Percentiles rank a stretch among this genome's conserved stretches.
These are phyloP conservation scores for Thelonectria olida DNA, from an alignment of 2,329 filamentous ascomycete genomes.

Conservation along the genomic window DNA sequence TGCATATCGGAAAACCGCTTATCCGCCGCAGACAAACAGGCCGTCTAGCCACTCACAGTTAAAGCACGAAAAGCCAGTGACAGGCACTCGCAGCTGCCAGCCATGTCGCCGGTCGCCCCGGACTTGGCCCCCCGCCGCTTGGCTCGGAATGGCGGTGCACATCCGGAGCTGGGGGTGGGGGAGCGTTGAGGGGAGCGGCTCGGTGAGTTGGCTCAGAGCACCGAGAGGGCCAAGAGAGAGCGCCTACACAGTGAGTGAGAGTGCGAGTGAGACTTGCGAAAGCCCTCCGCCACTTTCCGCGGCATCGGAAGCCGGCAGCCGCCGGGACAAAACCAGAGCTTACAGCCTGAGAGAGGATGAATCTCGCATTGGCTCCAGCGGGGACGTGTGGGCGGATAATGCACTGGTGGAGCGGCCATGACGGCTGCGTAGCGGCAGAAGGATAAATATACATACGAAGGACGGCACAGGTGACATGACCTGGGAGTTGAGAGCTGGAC, in stretches of 20 bases:
- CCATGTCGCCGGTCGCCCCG: slow-evolving; percentile 23
- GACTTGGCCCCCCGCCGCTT: slow-evolving; percentile 38
- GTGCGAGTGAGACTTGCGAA: not conserved
- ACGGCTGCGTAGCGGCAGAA: not conserved
- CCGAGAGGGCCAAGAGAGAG: not conserved
- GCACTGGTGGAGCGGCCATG: not conserved
- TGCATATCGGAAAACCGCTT: slow-evolving; percentile 38
- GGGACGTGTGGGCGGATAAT: not conserved
- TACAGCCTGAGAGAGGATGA: not conserved
- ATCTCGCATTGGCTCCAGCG: not conserved
- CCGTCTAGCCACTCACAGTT: slow-evolving; percentile 13
- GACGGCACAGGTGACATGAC: too few relatives aligned
- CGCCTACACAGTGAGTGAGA: not conserved
- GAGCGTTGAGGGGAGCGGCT: not conserved
- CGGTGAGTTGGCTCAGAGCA: too few relatives aligned
- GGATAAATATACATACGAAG: slow-evolving; percentile 11
- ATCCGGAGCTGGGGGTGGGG: slow-evolving; percentile 24
- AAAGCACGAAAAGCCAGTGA: not conserved
- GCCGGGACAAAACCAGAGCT: not conserved
- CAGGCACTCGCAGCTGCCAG: not conserved
- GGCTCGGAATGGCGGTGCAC: slow-evolving; percentile 4
- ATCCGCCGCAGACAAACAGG: slow-evolving; percentile 30
- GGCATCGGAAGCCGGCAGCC: slow-evolving; percentile 19
- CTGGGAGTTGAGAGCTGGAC: too few relatives aligned
- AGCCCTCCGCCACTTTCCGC: slow-evolving; percentile 22